Conservation (phyloP, 345 rosid species). For the Heritiera fomes region DNA sequence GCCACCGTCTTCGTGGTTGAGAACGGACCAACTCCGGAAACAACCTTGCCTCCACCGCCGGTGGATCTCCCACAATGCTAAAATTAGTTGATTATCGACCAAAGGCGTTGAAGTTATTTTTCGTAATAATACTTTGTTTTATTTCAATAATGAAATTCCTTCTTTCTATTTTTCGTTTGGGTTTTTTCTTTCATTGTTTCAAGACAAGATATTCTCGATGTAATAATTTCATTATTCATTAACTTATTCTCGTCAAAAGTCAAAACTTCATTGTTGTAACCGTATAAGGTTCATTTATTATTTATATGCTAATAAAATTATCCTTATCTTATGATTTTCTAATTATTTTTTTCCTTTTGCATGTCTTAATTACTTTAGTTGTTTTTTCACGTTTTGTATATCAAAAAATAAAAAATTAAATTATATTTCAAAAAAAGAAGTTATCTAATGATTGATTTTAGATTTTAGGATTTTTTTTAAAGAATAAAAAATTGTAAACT, state of each 20-base stretch:
- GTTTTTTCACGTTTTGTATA: too few species aligned
- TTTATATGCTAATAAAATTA: too few species aligned
- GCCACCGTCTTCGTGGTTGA: constrained; percentile 57
- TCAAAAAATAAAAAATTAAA: too few species aligned
- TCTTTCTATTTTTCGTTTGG: neutral
- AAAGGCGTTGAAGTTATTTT: neutral
- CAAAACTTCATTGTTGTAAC: too few species aligned
- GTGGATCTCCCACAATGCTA: constrained; percentile 63
- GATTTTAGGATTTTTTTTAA: too few species aligned
- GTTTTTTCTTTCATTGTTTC: neutral
- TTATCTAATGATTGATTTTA: too few species aligned
- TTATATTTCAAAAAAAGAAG: too few species aligned
- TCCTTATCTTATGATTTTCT: too few species aligned
- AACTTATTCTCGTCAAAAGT: too few species aligned
- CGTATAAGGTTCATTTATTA: neutral
- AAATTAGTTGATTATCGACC: neutral
- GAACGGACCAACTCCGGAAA: constrained; percentile 57
- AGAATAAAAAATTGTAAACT: too few species aligned
- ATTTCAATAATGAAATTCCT: neutral
- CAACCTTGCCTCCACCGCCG: constrained; percentile 70
- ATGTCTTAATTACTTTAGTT: neutral
- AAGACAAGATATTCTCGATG: neutral
- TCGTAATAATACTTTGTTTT: too few species aligned
- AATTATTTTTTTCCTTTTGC: neutral
- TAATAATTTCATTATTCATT: neutral